Base-by-base conservation (phyloP, 2,329 filamentous ascomycete genomes). In the Alternaria triticimaculans region DNA sequence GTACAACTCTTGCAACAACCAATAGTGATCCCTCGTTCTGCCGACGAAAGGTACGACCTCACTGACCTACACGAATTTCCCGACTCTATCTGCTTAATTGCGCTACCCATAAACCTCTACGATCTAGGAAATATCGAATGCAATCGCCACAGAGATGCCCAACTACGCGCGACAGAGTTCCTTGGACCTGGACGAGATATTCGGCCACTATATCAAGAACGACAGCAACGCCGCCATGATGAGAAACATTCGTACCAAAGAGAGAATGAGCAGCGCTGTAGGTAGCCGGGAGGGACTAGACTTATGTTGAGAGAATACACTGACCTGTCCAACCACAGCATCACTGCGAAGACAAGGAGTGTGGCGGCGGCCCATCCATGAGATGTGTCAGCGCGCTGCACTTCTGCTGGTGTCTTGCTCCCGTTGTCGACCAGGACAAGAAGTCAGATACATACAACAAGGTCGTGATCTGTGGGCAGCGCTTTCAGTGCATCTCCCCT, bases 291-390 rank as follows among this genome's bases (percentile, higher is more conserved):
- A 4, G 6, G 6, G 15, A 15, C 8, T 5, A 15, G 8, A 15
- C 20, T 23, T 20, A 5, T 33, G 11, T 30, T 3, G 7, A 33
- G 18, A 21, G 5, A 51, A 20, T 7, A 37, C 21, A 51, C 49
- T 51, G 28, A 51, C n/a, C 49, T 23, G 14, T 15, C 5, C 18
- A 23, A 20, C 20, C 20, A 33, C n/a, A 51, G 15, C 62, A 65
- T 33, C 65, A 67, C 41, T 65, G 65, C 50, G 46, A 58, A 21
- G 61, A 63, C 23, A 49, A 53, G 15, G 56, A 58, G 20, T 48
- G 49, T 21, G 37, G 61, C 28, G 46, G 45, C n/a, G 26, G 30
- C 15, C 57, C 58, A 20, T 57, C 33, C 6, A 30, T 43, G 10
- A 55, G 28, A 28, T 64, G 62, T 49, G 25, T 64, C 10, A 26